These are phyloP conservation scores for Symbiodinium natans DNA, from an alignment of 73 alveolate genomes.

Conservation along the genomic window DNA sequence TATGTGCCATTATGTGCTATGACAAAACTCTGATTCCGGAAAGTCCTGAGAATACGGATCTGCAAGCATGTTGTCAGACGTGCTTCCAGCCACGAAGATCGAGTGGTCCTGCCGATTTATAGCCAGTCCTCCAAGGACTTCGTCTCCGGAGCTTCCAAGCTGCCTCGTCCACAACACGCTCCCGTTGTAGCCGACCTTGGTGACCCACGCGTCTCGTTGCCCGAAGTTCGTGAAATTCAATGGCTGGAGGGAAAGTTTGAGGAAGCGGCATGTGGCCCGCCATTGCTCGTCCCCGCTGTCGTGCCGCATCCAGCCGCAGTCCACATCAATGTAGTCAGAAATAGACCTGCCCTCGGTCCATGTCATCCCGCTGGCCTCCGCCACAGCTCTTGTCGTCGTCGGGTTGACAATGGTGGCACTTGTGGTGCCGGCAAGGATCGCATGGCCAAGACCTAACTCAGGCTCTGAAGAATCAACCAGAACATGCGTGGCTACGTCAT, in stretches of 20 bases:
- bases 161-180: background rate
- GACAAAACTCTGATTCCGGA: background rate
- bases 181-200: background rate
- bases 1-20: no score
- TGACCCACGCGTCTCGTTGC: background rate
- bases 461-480: background rate
- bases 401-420: background rate
- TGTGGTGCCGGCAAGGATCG: background rate
- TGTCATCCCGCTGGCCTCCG: constrained; percentile 22
- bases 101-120: background rate
- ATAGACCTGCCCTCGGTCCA: background rate
- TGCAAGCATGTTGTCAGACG: background rate
- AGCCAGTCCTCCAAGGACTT: background rate
- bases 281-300: constrained; percentile 1
- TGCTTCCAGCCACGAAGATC: background rate
- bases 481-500: background rate
- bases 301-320: constrained; percentile 7
- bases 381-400: background rate
- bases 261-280: background rate
- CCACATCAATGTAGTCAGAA: background rate
- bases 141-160: background rate
- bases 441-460: background rate
- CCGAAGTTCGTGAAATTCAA: background rate
- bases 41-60: background rate
- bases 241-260: background rate